Conservation (phyloP, 2,329 filamentous ascomycete species). For the Diaporthe eres region DNA sequence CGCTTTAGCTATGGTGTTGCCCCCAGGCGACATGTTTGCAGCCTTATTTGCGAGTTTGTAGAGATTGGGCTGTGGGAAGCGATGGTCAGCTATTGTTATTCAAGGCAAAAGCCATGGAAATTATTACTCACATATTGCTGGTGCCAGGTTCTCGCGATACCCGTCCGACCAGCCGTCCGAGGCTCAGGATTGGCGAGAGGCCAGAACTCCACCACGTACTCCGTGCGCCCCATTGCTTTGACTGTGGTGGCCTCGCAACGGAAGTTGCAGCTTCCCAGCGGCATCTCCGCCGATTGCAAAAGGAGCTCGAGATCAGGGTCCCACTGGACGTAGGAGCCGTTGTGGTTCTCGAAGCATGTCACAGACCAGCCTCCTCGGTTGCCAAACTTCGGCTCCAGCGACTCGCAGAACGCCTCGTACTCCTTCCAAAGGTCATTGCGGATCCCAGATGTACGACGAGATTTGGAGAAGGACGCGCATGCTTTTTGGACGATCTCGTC, state of each 20-base stretch:
- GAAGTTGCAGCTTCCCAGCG: constrained; percentile 5
- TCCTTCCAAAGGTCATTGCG: constrained; percentile 6
- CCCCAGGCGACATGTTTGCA: background rate
- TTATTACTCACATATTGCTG: constrained; percentile 24
- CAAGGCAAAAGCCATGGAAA: too few relatives aligned
- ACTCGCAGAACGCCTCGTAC: constrained; percentile 29
- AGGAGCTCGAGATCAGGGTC: constrained; percentile 18
- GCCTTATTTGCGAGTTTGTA: background rate
- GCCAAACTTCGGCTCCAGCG: constrained; percentile 7
- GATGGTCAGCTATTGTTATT: background rate
- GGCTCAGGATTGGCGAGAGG: constrained; percentile 9
- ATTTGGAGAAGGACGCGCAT: background rate
- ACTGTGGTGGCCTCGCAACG: constrained; percentile 24
- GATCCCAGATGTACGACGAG: background rate
- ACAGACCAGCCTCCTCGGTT: constrained; percentile 23
- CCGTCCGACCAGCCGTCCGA: too few relatives aligned
- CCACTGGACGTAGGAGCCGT: background rate
- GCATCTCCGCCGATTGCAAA: constrained; percentile 14
- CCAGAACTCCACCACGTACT: constrained; percentile 35
- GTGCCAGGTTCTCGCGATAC: background rate
- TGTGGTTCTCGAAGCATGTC: constrained; percentile 19
- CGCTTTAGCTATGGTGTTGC: background rate
- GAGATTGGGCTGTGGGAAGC: background rate
- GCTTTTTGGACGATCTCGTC: background rate
- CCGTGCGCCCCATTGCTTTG: background rate